phyloP scores from a whole-genome alignment of 352 stramenopile genomes.

The Globisporangium rhizosaccharum region DNA sequence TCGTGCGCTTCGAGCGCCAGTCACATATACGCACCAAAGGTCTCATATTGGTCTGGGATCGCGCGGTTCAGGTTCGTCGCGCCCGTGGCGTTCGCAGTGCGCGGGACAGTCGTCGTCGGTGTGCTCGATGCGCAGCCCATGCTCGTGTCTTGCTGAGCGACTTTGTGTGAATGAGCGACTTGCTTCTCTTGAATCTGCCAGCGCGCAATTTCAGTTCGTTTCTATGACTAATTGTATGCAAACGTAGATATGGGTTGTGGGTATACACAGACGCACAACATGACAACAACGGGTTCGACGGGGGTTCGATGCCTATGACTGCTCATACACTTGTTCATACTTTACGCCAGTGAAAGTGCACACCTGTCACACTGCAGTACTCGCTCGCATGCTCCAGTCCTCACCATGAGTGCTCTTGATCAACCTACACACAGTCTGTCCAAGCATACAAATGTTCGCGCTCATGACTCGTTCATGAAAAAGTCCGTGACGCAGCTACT shows the following conservation, averaged over 20 bases:
- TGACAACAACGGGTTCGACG: no score
- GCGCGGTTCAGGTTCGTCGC: conserved; percentile 25
- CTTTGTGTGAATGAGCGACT: neutral
- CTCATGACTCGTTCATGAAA: conserved; percentile 19
- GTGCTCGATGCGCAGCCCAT: conserved; percentile 29
- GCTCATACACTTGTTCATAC: no score
- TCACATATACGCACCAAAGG: conserved; percentile 34
- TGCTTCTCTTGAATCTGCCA: neutral
- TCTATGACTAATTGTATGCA: neutral
- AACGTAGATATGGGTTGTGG: neutral
- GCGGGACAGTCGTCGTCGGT: neutral
- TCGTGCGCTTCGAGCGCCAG: no score
- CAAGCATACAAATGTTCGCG: neutral
- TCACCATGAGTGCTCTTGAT: no score
- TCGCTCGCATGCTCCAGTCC: no score
- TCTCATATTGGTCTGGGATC: conserved; percentile 58
- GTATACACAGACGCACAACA: no score
- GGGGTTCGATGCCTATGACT: no score
- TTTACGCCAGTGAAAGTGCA: no score
- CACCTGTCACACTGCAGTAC: no score
- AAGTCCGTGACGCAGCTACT: conserved; percentile 40
- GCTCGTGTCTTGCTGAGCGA: neutral
- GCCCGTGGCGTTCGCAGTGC: neutral
- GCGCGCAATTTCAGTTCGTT: no score
- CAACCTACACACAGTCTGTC: no score